Base-by-base conservation (phyloP, 2,329 filamentous ascomycete genomes). In the Fusarium sp. region DNA sequence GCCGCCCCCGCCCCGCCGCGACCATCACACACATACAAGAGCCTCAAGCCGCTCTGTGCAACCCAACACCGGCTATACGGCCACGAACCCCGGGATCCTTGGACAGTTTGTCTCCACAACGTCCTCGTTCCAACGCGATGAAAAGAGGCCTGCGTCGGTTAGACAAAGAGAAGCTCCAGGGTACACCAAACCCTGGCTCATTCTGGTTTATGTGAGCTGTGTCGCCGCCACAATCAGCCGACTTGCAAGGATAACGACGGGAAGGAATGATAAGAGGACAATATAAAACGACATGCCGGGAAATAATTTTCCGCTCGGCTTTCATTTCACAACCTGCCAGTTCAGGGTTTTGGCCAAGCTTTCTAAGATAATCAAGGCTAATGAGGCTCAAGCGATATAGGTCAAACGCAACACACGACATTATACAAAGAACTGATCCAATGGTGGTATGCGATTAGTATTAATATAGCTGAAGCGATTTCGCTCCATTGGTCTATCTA, bases 381-480 rank as follows among this genome's bases (percentile, higher is more conserved):
- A 24, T 10, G 21, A 52, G 29, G 46, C 37, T 66, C 44, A 43
- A 53, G 21, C 20, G 28, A 23, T n/a, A 42, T 21, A 16, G 21
- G 13, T 20, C 38, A 49, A 46, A 7, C 18, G 12, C 12, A 29
- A 44, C 28, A 24, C n/a, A 24, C 12, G 5, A 18, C 29, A 52
- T 47, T 55, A 46, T 56, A 66, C 41, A 28, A n/a, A 15, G 23
- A 11, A 26, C 16, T 16, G n/a, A 41, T 21, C 29, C 37, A 49
- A 54, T 44, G 60, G 56, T 54, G 72, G 58, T 72, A 57, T 61
- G 70, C 61, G 57, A 74, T 74, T 74, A 74, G 56, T 65, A 74
- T 74, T 74, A 74, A 74, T 69, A 59, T 72, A 65, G 55, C 52
- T 48, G 66, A 73, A 73, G 69, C 63, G 49, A 42, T 54, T 26